Evolutionary conservation across 2,329 filamentous ascomycete species (phyloP).

Genomic region (Penicillium expansum): DNA sequence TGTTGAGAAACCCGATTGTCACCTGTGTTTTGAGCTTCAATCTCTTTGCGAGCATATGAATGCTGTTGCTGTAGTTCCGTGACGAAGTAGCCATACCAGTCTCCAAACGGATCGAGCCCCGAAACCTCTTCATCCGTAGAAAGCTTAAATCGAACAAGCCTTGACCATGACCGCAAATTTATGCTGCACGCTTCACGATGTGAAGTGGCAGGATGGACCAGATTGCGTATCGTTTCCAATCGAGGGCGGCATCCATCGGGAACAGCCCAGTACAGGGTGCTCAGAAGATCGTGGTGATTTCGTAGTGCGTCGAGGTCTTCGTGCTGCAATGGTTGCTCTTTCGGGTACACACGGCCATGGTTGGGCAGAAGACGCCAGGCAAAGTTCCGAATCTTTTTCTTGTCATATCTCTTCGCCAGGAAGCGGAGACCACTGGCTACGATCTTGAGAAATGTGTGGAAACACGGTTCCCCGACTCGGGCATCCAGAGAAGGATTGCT

Average conservation of each 20-base stretch:
- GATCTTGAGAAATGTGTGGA: slow-evolving; percentile 60
- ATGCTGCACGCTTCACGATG: slow-evolving; percentile 60
- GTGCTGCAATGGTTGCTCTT: slow-evolving; percentile 53
- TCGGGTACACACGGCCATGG: slow-evolving; percentile 59
- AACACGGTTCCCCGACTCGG: slow-evolving; percentile 52
- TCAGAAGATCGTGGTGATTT: slow-evolving; percentile 62
- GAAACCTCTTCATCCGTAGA: slow-evolving; percentile 50
- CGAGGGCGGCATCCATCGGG: slow-evolving; percentile 54
- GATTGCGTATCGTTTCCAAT: slow-evolving; percentile 50
- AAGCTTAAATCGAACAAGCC: slow-evolving; percentile 56
- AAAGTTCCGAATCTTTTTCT: slow-evolving; percentile 56
- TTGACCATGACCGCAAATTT: slow-evolving; percentile 58
- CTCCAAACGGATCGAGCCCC: slow-evolving; percentile 49
- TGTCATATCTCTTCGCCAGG: slow-evolving; percentile 47
- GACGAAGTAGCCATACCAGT: slow-evolving; percentile 56
- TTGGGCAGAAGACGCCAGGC: slow-evolving; percentile 60
- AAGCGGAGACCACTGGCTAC: slow-evolving; percentile 51
- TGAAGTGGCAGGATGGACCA: slow-evolving; percentile 57
- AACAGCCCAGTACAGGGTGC: slow-evolving; percentile 58
- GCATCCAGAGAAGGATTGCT: slow-evolving; percentile 45
- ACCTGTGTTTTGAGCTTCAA: slow-evolving; percentile 51
- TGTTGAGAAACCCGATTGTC: slow-evolving; percentile 44
- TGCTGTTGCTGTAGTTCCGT: slow-evolving; percentile 55
- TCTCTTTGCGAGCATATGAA: slow-evolving; percentile 55
- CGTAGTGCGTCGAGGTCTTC: slow-evolving; percentile 57